Base-by-base conservation (phyloP, 306 rosid genomes). In the Cucurbita maxima region DNA sequence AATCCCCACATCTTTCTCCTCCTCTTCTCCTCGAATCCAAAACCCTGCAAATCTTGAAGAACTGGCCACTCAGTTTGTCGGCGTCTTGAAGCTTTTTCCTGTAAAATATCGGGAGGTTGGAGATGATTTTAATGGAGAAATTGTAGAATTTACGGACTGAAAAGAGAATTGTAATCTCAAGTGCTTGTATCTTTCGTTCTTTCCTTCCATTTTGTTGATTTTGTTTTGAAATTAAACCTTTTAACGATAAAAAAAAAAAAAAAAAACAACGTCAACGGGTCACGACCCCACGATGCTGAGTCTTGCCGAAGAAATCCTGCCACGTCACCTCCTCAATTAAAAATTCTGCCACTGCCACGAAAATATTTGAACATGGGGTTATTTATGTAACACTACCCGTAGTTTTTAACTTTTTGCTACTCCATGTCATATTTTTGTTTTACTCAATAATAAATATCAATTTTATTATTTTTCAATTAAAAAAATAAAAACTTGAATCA, bases 1-100 rank as follows among this genome's bases (percentile, higher is more conserved):
- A 90, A 87, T 53, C 98, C 98, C 98, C 96, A 92, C 98, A 93
- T 90, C 82, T 69, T 71, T 64, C 76, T 51, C 66, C 58, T 59
- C 72, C 51, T 62, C 55, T 48, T 71, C 44, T 59, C 54, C 76
- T 5, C 11, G 43, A 74, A 37, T 41, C 44, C 50, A 60, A 58
- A 70, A 25, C 14, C 74, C 74, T 7, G 58, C 16, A 69, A 50
- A 70, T 45, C 55, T 14, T 25, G 58, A 25, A 30, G 74, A 13
- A 48, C 4, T 25, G 43, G 57, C 34, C 45, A 60, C 68, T 60
- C 22, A 15, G 68, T 36, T 60, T 13, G 12, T 69, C 43, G 45
- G 14, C 47, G 56, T 70, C 22, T 37, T 25, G 30, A 50, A 47
- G 58, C 55, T 50, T 70, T 16, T 16, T 5, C 47, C 9, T 1